Conservation (phyloP, 345 rosid species). For the Raphanus sativus region DNA sequence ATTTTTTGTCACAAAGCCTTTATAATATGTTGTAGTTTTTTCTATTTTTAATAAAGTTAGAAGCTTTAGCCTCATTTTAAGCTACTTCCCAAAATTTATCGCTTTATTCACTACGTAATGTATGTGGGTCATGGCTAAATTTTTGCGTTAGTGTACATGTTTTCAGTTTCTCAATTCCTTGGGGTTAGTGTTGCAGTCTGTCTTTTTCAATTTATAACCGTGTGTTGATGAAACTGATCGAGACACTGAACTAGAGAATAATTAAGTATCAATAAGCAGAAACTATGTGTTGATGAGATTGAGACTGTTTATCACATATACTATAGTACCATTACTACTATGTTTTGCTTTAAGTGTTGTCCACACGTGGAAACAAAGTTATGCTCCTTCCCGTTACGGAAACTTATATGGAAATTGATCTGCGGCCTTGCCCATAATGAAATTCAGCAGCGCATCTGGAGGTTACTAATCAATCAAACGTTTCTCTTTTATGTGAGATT, state of each 20-base stretch:
- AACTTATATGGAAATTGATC: background rate
- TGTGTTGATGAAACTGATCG: background rate
- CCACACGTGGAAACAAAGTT: background rate
- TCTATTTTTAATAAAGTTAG: background rate
- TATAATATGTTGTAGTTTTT: background rate
- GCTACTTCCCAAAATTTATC: background rate
- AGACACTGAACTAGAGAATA: background rate
- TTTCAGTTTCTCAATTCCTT: background rate
- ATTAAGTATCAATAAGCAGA: background rate
- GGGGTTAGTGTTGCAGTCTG: background rate
- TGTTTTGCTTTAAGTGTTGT: background rate
- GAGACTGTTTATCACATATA: background rate
- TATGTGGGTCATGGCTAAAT: background rate
- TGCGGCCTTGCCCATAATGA: background rate
- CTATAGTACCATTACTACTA: background rate
- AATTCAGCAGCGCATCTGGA: background rate
- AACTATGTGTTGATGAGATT: background rate
- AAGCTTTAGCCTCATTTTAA: background rate
- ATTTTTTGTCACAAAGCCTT: background rate
- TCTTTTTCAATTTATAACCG: background rate
- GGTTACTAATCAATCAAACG: background rate
- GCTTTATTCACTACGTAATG: background rate
- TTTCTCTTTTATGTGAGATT: background rate
- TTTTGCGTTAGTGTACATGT: background rate
- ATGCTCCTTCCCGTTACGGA: background rate